Evolutionary conservation across 2,329 filamentous ascomycete genomes (phyloP).

Genomic region (Penicillium occitanis): DNA sequence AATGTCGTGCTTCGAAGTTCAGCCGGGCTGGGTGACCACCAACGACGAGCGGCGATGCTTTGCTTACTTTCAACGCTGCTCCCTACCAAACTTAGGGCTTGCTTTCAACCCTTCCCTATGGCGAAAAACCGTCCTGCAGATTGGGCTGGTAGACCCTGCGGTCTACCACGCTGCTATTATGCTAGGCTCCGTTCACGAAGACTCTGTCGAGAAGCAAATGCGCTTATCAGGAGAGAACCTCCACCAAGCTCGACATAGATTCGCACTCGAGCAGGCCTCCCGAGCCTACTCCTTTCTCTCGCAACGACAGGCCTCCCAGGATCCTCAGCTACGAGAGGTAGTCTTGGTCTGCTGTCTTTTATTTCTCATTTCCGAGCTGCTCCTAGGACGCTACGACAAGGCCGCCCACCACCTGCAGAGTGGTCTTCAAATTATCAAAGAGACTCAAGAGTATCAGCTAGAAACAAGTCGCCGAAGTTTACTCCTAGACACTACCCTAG

Average conservation of each 20-base stretch:
- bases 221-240: slow-evolving; percentile 13
- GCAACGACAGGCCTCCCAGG: neutral
- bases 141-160: neutral
- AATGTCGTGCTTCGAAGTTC: slow-evolving; percentile 13
- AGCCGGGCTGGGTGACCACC: slow-evolving; percentile 21
- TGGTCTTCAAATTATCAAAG: neutral
- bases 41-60: slow-evolving; percentile 26
- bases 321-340: slow-evolving; percentile 1
- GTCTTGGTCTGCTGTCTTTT: slow-evolving; percentile 11
- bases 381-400: neutral
- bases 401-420: slow-evolving; percentile 4
- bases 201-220: slow-evolving; percentile 7
- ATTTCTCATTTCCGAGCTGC: slow-evolving; percentile 7
- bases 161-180: slow-evolving; percentile 12
- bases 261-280: slow-evolving; percentile 14
- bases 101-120: slow-evolving; percentile 20
- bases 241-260: neutral
- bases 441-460: neutral
- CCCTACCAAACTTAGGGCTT: slow-evolving; percentile 22
- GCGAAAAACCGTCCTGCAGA: slow-evolving; percentile 1
- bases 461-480: neutral
- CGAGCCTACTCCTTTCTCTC: neutral
- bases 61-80: slow-evolving; percentile 23
- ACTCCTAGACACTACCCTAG: neutral
- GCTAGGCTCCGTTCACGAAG: slow-evolving; percentile 13